These are phyloP conservation scores for Penicillium thymicola DNA, from an alignment of 2,329 filamentous ascomycete species.

Conservation along the genomic window DNA sequence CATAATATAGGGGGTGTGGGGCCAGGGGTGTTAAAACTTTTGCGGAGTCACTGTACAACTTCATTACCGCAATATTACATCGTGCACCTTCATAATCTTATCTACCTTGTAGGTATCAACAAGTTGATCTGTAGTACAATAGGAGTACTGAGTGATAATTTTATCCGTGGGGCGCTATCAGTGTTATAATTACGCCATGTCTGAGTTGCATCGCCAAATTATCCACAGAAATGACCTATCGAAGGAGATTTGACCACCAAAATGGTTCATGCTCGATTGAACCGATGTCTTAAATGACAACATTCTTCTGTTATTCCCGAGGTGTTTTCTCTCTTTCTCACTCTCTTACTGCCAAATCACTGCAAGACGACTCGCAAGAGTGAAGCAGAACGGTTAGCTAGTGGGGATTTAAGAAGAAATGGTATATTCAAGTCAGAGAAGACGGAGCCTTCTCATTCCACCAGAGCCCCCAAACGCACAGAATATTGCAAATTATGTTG, in stretches of 20 bases:
- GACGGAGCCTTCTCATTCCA: not conserved
- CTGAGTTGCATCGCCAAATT: not conserved
- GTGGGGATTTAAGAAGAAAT: not conserved
- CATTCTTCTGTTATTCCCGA: not conserved
- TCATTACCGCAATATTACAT: too few relatives aligned
- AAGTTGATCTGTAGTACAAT: not conserved
- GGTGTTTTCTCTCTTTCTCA: too few relatives aligned
- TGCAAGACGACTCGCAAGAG: not conserved
- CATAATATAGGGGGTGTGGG: too few relatives aligned
- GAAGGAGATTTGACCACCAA: not conserved
- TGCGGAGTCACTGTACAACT: too few relatives aligned
- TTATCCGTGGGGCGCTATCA: not conserved
- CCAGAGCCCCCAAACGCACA: not conserved
- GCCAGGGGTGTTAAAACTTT: too few relatives aligned
- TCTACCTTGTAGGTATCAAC: too few relatives aligned
- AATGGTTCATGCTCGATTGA: not conserved
- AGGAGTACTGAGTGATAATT: too few relatives aligned
- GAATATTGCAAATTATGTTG: not conserved
- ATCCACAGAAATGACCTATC: not conserved
- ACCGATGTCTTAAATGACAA: not conserved
- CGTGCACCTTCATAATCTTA: too few relatives aligned
- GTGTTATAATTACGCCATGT: not conserved
- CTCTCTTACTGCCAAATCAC: not conserved
- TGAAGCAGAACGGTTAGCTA: too few relatives aligned
- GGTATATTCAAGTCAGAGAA: not conserved